Evolutionary conservation across 371 early-diverging fungal genomes (phyloP), one percentile per base, ranked within the genome.

Genomic region (Chytridium lagenaria): DNA sequence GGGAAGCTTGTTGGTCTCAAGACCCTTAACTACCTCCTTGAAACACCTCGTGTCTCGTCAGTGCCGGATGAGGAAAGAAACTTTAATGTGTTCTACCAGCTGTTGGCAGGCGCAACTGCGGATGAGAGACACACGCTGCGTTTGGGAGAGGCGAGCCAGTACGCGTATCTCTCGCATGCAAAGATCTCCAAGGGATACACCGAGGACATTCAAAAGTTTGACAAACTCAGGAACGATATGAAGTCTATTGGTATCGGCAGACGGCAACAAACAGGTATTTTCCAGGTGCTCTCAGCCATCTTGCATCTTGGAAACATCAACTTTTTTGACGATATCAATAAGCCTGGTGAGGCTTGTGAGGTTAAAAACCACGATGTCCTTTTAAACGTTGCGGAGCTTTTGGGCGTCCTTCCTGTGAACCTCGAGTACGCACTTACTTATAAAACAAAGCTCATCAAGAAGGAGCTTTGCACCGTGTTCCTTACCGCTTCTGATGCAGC

Each of bases 81-180:
- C 55, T 98, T 95, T 79, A 92, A 96, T 79, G 90, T 94, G 31
- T 95, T 98, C 74, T 94, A 97, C 76, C 90, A 92, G 49, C 84
- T 96, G 22, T 59, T 84, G 89, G 73, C 89, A 77, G 86, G 87
- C 12, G 83, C 86, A 3, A 80, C 86, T 3, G 51, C 57, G 0
- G 88, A 88, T 49, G 91, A 91, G 73, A 79, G 80, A 68, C 68
- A 78, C 12, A 81, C 85, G 59, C 83, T 84, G 63, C 78, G 78
- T 22, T 72, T 91, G 16, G 72, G 79, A 61, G 84, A 80, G 30
- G 51, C 80, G 16, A 31, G 61, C 10, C 63, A 77, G 39, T 89
- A 84, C 77, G 68, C 80, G 33, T 89, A 87, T 73, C 75, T 89
- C 39, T 78, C 81, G 16, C 68, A 75, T 33, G 66, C 40, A 3